Evolutionary conservation across 1,139 yeast species (phyloP).

Genomic region (Torulaspora pretoriensis): DNA sequence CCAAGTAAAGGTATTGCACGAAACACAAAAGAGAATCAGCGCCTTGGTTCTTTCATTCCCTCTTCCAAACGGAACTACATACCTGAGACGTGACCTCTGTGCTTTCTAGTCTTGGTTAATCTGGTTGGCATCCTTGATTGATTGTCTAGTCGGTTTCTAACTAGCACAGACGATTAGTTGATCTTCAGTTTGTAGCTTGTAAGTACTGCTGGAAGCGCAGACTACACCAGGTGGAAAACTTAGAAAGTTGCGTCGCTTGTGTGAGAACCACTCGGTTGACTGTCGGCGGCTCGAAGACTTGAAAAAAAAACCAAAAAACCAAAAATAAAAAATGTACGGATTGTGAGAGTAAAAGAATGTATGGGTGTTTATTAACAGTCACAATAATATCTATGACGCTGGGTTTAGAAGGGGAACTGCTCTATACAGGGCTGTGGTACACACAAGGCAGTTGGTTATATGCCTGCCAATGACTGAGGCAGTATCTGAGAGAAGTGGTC

Average conservation of each 20-base stretch:
- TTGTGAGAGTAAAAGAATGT: not conserved
- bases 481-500: not conserved
- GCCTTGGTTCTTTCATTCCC: conserved; percentile 42
- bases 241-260: no score
- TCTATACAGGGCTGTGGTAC: no score
- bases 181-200: not conserved
- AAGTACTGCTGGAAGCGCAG: not conserved
- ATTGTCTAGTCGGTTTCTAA: conserved; percentile 6
- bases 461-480: not conserved
- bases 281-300: not conserved
- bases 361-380: not conserved
- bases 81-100: conserved; percentile 99
- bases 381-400: not conserved
- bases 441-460: no score
- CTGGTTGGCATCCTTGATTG: conserved; percentile 86
- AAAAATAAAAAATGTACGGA: not conserved
- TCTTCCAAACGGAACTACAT: conserved; percentile 47
- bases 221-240: no score
- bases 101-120: conserved; percentile 99
- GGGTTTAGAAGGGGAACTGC: no score
- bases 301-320: not conserved
- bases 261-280: no score
- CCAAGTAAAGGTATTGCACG: conserved; percentile 6
- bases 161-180: not conserved
- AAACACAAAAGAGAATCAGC: conserved; percentile 29